phyloP scores from a whole-genome alignment of 2,329 filamentous ascomycete species.

The Aspergillus tanneri region DNA sequence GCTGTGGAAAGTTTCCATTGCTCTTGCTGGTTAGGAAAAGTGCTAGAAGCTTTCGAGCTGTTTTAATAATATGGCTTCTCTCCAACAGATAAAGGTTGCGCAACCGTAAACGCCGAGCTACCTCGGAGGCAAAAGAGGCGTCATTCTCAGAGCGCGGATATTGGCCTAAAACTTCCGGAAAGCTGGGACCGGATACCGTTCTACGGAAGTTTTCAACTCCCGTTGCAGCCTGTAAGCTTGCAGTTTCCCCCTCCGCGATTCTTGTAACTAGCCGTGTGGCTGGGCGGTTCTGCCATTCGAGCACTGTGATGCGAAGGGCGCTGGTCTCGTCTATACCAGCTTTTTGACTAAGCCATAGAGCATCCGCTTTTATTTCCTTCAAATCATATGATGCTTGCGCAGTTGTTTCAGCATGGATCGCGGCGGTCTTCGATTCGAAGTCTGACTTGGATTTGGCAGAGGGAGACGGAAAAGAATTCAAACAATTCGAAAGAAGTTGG shows the following conservation, averaged over 20 bases:
- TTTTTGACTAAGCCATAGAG: slow-evolving; percentile 79
- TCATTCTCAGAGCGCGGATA: slow-evolving; percentile 26
- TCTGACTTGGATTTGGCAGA: slow-evolving; percentile 64
- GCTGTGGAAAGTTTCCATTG: slow-evolving; percentile 14
- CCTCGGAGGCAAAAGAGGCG: slow-evolving; percentile 59
- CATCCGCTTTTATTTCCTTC: slow-evolving; percentile 77
- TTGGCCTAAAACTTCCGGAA: slow-evolving; percentile 36
- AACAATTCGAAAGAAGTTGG: slow-evolving; percentile 66
- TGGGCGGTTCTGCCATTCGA: slow-evolving; percentile 83
- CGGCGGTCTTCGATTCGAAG: slow-evolving; percentile 81
- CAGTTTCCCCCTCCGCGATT: slow-evolving; percentile 74
- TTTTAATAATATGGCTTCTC: slow-evolving; percentile 65
- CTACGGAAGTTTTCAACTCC: slow-evolving; percentile 62
- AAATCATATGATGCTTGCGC: slow-evolving; percentile 68
- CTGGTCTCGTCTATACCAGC: slow-evolving; percentile 76
- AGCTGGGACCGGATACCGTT: slow-evolving; percentile 50
- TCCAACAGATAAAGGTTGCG: slow-evolving; percentile 71
- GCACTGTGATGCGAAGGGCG: slow-evolving; percentile 73
- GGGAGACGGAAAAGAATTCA: slow-evolving; percentile 64
- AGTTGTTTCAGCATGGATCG: slow-evolving; percentile 75
- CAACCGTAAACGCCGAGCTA: slow-evolving; percentile 65
- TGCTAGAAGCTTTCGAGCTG: slow-evolving; percentile 52
- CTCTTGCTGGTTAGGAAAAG: slow-evolving; percentile 30
- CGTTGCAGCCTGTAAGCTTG: slow-evolving; percentile 72
- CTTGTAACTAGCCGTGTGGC: slow-evolving; percentile 68